Percentiles rank a stretch among this genome's conserved stretches.
These are phyloP conservation scores for Aspergillus latus DNA, from an alignment of 2,329 filamentous ascomycete genomes.

Conservation along the genomic window DNA sequence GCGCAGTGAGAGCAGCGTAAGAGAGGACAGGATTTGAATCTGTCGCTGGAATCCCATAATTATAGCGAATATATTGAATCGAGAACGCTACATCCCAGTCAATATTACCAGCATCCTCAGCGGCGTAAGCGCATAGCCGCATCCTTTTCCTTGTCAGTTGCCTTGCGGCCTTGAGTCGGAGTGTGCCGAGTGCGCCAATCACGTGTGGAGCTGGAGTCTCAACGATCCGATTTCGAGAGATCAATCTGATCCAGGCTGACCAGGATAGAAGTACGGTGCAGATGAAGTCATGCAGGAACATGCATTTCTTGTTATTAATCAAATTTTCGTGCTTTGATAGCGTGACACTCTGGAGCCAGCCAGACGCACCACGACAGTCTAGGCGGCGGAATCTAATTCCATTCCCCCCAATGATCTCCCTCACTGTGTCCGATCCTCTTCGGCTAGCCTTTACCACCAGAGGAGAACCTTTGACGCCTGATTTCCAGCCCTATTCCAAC, in stretches of 20 bases:
- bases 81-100: neutral
- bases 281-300: conserved; percentile 4
- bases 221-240: neutral
- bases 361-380: neutral
- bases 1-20: neutral
- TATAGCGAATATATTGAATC: neutral
- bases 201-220: neutral
- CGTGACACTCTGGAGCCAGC: neutral
- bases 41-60: neutral
- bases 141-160: no score
- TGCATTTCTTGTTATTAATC: neutral
- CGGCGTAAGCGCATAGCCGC: neutral
- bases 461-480: neutral
- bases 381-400: neutral
- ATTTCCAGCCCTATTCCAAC: conserved; percentile 3
- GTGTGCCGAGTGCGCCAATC: neutral
- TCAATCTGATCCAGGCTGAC: neutral
- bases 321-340: neutral
- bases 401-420: conserved; percentile 5
- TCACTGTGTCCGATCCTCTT: neutral
- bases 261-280: neutral
- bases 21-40: neutral
- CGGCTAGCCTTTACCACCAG: neutral
- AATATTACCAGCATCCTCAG: neutral
- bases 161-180: neutral